These are phyloP conservation scores for Iris macrosiphon DNA, from an alignment of 106 monocot species.

Conservation along the genomic window DNA sequence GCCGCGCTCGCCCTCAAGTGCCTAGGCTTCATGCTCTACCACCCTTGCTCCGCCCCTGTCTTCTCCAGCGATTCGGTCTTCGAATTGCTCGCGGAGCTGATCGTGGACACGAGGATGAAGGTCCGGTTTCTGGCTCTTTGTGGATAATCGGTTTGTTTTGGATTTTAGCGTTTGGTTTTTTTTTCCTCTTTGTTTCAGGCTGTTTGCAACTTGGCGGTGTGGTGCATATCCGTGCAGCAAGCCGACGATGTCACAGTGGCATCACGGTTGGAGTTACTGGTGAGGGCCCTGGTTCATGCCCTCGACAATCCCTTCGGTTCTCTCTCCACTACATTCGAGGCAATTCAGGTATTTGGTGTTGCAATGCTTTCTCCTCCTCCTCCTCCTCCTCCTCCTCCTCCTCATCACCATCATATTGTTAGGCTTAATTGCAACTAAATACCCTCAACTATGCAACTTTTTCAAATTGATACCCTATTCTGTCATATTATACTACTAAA, in stretches of 20 bases:
- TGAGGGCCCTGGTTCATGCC: conserved; percentile 49
- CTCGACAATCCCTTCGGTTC: conserved; percentile 71
- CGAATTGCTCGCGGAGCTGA: conserved; percentile 32
- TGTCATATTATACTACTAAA: no score
- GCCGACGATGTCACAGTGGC: conserved; percentile 14
- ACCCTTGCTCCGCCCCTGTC: conserved; percentile 26
- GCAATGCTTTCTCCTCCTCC: neutral
- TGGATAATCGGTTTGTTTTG: neutral
- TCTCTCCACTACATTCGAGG: conserved; percentile 51
- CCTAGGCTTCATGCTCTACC: conserved; percentile 66
- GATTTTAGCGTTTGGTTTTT: neutral
- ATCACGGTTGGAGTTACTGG: conserved; percentile 5
- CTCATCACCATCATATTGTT: no score
- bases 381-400: no score
- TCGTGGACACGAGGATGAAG: conserved; percentile 45
- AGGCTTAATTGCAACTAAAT: no score
- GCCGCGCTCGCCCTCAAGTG: conserved; percentile 54
- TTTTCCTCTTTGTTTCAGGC: conserved; percentile 25
- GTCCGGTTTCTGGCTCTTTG: conserved; percentile 14
- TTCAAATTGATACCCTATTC: no score
- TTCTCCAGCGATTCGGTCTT: conserved; percentile 26
- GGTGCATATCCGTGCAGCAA: conserved; percentile 66
- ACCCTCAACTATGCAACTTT: no score
- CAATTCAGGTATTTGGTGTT: conserved; percentile 39
- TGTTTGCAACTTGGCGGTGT: conserved; percentile 62